Conservation (phyloP, 2,329 filamentous ascomycete genomes). For the Curvularia sp. region DNA sequence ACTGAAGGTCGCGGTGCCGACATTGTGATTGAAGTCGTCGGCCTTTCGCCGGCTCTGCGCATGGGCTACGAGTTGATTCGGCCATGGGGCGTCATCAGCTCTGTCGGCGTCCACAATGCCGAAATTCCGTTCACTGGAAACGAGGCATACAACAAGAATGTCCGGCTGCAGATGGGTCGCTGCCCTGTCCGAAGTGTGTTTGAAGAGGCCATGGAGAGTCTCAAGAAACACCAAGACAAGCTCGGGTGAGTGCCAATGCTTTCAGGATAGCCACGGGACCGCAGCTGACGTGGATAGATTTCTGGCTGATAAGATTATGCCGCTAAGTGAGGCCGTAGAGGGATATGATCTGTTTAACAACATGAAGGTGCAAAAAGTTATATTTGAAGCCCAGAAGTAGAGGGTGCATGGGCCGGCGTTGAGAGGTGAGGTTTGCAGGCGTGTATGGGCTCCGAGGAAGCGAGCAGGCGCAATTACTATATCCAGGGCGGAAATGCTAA, state of each 20-base stretch:
- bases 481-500: no score
- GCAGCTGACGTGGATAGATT: slow-evolving; percentile 46
- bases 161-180: slow-evolving; percentile 58
- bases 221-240: slow-evolving; percentile 58
- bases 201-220: slow-evolving; percentile 54
- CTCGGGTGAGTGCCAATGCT: slow-evolving; percentile 47
- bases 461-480: no score
- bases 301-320: slow-evolving; percentile 62
- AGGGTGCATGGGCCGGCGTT: slow-evolving; percentile 9
- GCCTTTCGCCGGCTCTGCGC: slow-evolving; percentile 56
- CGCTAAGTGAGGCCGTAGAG: slow-evolving; percentile 58
- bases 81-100: slow-evolving; percentile 58
- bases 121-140: slow-evolving; percentile 58
- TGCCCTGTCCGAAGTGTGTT: slow-evolving; percentile 61
- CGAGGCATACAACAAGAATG: slow-evolving; percentile 59
- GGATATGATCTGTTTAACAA: slow-evolving; percentile 62
- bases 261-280: not conserved
- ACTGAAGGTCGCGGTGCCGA: slow-evolving; percentile 85
- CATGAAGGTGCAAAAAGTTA: slow-evolving; percentile 61
- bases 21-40: slow-evolving; percentile 70
- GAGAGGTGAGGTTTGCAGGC: not conserved
- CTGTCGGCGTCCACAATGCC: slow-evolving; percentile 58
- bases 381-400: slow-evolving; percentile 56
- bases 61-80: slow-evolving; percentile 58
- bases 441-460: not conserved